Base-by-base conservation (phyloP, 345 rosid genomes). In the Syzygium aqueum region DNA sequence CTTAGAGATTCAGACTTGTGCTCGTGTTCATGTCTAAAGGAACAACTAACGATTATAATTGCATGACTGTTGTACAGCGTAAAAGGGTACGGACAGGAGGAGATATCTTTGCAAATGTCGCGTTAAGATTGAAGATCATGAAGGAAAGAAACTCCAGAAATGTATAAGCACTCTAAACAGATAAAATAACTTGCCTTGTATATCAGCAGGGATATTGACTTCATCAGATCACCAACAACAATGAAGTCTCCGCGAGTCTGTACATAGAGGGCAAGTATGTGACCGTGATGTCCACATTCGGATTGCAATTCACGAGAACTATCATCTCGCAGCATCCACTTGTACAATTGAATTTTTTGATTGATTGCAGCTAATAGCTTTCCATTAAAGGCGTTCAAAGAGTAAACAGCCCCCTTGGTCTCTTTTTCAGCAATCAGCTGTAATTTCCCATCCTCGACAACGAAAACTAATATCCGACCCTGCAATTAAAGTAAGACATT, bases 221-320 rank as follows among this genome's bases (percentile, higher is more conserved):
- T 95, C 98, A 96, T 95, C 92, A 96, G 91, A 89, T 97, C 99
- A 87, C 99, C 98, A 65, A 96, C 98, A 37, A 95, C 95, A 84
- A 97, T 97, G 87, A 97, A 97, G 92, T 97, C 98, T 84, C 99
- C 99, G 77, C 97, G 99, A 59, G 98, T 95, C 89, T 97, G 94
- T 54, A 97, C 98, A 85, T 93, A 95, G 53, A 95, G 96, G 50
- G 99, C 98, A 86, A 94, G 98, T 87, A 96, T 94, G 91, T 95
- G 99, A 63, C 98, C 99, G 51, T 94, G 98, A 91, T 95, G 98
- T 87, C 97, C 98, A 61, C 98, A 95, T 88, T 97, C 99, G 77
- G 97, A 93, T 89, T 96, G 98, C 91, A 97, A 89, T 89, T 96
- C 99, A 25, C 91, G 96, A 56, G 94, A 92, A 85, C 96, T 95